A percentile compares a stretch with the other conserved stretches of the same genome.
phyloP scores from a whole-genome alignment of 2,329 filamentous ascomycete species.

The Lachnellula occidentalis region DNA sequence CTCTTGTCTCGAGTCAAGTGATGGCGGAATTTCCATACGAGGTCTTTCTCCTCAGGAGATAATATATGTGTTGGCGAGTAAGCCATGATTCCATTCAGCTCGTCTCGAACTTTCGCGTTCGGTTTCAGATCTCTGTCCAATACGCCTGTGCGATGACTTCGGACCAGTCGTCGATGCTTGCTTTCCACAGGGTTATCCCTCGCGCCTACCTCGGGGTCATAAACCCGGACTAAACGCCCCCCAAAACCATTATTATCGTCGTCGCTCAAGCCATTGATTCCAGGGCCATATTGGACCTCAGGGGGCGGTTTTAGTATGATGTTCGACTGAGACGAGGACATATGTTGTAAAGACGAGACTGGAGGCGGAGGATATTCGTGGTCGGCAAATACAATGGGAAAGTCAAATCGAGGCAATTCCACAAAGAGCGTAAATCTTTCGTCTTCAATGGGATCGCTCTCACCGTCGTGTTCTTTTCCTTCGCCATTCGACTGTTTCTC shows the following conservation, averaged over 20 bases:
- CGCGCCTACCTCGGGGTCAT: slow-evolving; percentile 87
- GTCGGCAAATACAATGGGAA: slow-evolving; percentile 91
- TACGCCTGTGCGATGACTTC: slow-evolving; percentile 85
- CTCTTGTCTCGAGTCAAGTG: slow-evolving; percentile 89
- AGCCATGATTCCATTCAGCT: slow-evolving; percentile 83
- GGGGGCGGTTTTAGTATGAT: slow-evolving; percentile 73
- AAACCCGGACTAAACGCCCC: slow-evolving; percentile 72
- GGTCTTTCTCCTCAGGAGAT: slow-evolving; percentile 85
- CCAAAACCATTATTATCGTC: slow-evolving; percentile 40
- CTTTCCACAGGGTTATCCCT: slow-evolving; percentile 90
- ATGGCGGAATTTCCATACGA: slow-evolving; percentile 96
- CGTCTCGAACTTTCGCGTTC: slow-evolving; percentile 91
- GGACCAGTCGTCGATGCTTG: slow-evolving; percentile 87
- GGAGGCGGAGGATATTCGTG: slow-evolving; percentile 85
- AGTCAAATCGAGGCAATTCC: slow-evolving; percentile 91
- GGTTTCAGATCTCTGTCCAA: slow-evolving; percentile 93
- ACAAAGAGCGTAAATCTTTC: slow-evolving; percentile 78
- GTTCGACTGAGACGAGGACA: slow-evolving; percentile 59
- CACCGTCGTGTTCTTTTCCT: slow-evolving; percentile 35
- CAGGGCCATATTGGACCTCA: slow-evolving; percentile 84
- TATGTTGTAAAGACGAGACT: slow-evolving; percentile 66
- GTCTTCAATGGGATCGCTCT: slow-evolving; percentile 33
- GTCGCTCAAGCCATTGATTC: slow-evolving; percentile 67
- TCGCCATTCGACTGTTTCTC: slow-evolving; percentile 31
- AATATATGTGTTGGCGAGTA: slow-evolving; percentile 90